These are phyloP conservation scores for Podospora fimiseda DNA, from an alignment of 495 filamentous ascomycete species.

Conservation along the genomic window DNA sequence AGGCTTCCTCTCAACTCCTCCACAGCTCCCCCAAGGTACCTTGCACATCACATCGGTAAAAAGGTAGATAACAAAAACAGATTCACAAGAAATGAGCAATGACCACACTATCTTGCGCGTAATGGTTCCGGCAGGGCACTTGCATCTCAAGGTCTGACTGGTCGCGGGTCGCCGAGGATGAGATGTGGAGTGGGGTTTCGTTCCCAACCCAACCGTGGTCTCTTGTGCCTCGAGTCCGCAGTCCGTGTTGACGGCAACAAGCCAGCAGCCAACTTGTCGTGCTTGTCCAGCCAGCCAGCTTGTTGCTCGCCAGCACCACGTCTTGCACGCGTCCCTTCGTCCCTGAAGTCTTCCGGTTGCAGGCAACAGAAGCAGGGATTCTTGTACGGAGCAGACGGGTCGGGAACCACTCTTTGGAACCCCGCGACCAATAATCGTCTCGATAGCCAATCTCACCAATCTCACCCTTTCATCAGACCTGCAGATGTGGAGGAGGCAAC, in stretches of 20 bases:
- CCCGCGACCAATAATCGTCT: constrained; percentile 22
- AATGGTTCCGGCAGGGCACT: constrained; percentile 31
- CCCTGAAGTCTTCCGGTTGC: neutral
- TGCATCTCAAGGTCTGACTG: constrained; percentile 21
- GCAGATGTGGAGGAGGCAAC: constrained; percentile 21
- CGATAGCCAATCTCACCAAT: constrained; percentile 17
- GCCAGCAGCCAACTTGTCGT: too few species aligned
- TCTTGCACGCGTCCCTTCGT: constrained; percentile 7
- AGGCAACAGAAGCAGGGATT: constrained; percentile 14
- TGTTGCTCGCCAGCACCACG: too few species aligned
- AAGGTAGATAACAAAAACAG: neutral
- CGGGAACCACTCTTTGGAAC: constrained; percentile 18
- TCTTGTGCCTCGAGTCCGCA: constrained; percentile 11
- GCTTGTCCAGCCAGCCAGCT: too few species aligned
- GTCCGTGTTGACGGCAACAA: constrained; percentile 7
- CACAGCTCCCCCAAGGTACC: neutral
- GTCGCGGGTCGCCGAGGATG: constrained; percentile 22
- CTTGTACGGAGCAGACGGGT: constrained; percentile 14
- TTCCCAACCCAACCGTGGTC: constrained; percentile 7
- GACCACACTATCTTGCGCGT: constrained; percentile 24
- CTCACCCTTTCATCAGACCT: constrained; percentile 23
- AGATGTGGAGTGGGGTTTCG: constrained; percentile 17
- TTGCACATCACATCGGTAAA: neutral
- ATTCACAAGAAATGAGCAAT: neutral
- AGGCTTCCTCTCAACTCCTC: too few species aligned